phyloP scores from a whole-genome alignment of 2,329 filamentous ascomycete species.

The Ophiognomonia clavigignenti-juglandacearum region DNA sequence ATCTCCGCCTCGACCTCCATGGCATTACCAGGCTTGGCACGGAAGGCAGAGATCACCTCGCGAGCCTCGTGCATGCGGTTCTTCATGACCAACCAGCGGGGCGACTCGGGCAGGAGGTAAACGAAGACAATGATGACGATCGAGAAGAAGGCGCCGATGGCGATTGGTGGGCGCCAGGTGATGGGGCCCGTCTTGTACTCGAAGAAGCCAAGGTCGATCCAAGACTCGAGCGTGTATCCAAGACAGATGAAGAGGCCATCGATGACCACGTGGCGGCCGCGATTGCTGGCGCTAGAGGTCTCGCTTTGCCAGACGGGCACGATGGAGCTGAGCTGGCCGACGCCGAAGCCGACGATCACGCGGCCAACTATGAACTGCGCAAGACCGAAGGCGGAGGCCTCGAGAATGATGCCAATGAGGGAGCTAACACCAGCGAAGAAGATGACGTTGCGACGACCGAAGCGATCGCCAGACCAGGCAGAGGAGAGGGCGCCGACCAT shows the following conservation, averaged over 20 bases:
- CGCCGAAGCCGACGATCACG: conserved; percentile 45
- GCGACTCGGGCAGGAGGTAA: conserved; percentile 17
- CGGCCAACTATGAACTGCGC: conserved; percentile 46
- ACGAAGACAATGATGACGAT: conserved; percentile 10
- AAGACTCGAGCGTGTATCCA: conserved; percentile 17
- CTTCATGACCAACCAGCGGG: conserved; percentile 17
- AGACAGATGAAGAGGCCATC: conserved; percentile 18
- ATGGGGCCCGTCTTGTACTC: conserved; percentile 16
- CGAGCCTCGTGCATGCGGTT: conserved; percentile 13
- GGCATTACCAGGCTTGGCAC: conserved; percentile 12
- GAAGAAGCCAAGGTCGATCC: conserved; percentile 18
- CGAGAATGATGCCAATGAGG: conserved; percentile 42
- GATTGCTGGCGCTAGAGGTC: conserved; percentile 18
- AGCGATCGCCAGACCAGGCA: conserved; percentile 35
- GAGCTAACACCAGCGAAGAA: conserved; percentile 44
- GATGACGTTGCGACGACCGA: conserved; percentile 46
- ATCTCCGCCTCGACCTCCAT: conserved; percentile 15
- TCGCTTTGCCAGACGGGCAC: conserved; percentile 25
- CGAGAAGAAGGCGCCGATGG: conserved; percentile 14
- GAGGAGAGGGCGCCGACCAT: conserved; percentile 19
- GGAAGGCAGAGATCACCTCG: conserved; percentile 15
- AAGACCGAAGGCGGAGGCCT: conserved; percentile 40
- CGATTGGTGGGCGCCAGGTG: conserved; percentile 18
- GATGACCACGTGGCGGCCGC: conserved; percentile 20
- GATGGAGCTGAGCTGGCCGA: conserved; percentile 42